A percentile compares a stretch with the other conserved stretches of the same genome.
phyloP scores from a whole-genome alignment of 2,329 filamentous ascomycete species.

The Penicillium nordicum region DNA sequence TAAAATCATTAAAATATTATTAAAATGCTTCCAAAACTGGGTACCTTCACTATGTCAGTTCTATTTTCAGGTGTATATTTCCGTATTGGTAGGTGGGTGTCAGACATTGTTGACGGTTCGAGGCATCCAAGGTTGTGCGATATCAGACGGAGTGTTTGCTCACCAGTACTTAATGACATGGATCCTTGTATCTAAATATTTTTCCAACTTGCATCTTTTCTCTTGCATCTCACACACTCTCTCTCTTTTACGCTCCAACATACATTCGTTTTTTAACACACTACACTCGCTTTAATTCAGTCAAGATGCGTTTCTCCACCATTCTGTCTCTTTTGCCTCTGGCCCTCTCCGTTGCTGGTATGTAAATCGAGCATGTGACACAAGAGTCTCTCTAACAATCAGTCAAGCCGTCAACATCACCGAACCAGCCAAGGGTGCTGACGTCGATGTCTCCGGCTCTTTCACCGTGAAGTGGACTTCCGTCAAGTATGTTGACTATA shows the following conservation, averaged over 20 bases:
- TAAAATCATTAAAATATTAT: constrained; percentile 15
- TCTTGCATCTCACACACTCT: background rate
- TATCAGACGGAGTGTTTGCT: constrained; percentile 1
- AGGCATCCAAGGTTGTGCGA: constrained; percentile 1
- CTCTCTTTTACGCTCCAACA: background rate
- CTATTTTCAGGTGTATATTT: constrained; percentile 8
- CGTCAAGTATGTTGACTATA: constrained; percentile 29
- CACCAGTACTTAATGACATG: background rate
- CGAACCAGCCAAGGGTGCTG: constrained; percentile 30
- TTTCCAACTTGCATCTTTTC: background rate
- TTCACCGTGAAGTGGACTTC: constrained; percentile 41
- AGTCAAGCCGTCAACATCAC: constrained; percentile 34
- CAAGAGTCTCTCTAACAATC: background rate
- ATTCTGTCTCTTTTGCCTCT: constrained; percentile 24
- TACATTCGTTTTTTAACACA: background rate
- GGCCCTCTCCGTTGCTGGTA: constrained; percentile 30
- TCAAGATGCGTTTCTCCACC: constrained; percentile 30
- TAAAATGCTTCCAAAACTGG: constrained; percentile 2
- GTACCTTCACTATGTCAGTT: background rate
- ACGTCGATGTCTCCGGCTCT: constrained; percentile 32
- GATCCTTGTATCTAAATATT: background rate
- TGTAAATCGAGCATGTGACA: constrained; percentile 1
- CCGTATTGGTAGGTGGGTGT: constrained; percentile 1
- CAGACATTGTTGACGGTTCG: background rate
- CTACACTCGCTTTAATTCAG: constrained; percentile 5